Evolutionary conservation across 2,329 filamentous ascomycete species (phyloP), one percentile per base, ranked within the genome.

Genomic region (Domatiomyces globalis): DNA sequence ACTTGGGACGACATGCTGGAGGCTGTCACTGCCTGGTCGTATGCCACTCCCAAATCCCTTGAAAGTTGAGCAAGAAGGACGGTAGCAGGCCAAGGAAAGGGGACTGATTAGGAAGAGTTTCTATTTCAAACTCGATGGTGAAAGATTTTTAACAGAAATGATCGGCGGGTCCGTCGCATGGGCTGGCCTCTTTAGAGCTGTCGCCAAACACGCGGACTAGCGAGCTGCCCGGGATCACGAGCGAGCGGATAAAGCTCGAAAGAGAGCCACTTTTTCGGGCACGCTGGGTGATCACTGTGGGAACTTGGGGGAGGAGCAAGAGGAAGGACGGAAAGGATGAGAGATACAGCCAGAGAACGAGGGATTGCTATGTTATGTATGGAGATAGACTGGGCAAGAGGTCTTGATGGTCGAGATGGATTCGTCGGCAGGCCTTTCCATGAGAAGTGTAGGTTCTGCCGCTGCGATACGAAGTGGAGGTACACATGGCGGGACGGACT

Each of bases 1-100:
- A 53, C 48, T 57, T 58, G 10, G 33, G 33, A 39, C 33, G 33
- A 10, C 33, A 39, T 39, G 5, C 12, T 15, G 33, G 15, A 39
- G 33, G 4, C 33, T 39, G 33, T 15, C 1, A 15, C 33, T 5
- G 5, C 33, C 33, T 2, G 15, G 4, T 39, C 33, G 22, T 25
- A 3, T 6, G 22, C 22, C 3, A 3, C 6, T 3, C 22, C 22
- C 22, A 25, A 39, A 39, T 10, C 2, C 29, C 10, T 39, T 39
- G 2, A 39, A 39, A 10, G 12, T 15, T 10, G 33, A 15, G 33
- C 1, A 5, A 39, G 33, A 4, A 15, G 33, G 33, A 39, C 10
- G 15, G 33, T 15, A 15, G 12, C 9, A 39, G 33, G 10, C 6
- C 22, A 25, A 25, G 22, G 22, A 6, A 25, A 25, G 22, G 6